Base-by-base conservation (phyloP, 768 basidiomycete genomes). In the Cyclocybe cylindracea region DNA sequence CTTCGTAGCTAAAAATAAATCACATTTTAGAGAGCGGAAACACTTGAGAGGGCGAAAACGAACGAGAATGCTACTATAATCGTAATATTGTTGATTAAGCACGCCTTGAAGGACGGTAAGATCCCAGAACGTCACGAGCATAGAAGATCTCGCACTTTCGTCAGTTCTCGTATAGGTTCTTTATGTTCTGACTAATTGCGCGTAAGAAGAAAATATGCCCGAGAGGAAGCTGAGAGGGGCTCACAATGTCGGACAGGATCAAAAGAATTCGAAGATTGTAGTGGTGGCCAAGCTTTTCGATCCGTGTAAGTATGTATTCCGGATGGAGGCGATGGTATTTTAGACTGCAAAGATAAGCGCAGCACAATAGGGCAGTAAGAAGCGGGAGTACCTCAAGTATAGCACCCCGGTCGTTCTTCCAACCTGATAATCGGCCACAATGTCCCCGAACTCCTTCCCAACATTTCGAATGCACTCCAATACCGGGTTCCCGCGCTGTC, bases 301-400 rank as follows among this genome's bases (percentile, higher is more conserved):
- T 94, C 10, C 97, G 86, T 45, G 82, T 80, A 66, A 93, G 91
- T 50, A 99, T 87, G 66, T 99, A 99, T 68, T 98, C 97, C 10
- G 97, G 97, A 68, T 98, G 97, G 10, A 99, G 80, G 45, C 95
- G 89, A 62, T 98, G 95, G 60, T 98, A 98, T 62, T 85, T 89
- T 58, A 98, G 67, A 65, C 97, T 98, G 54, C 14, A 32, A 7
- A 7, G 16, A 13, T 14, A 16, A 51, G 16, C 10, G 8, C 14
- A 32, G 10, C 18, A 18, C 11, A 16, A 40, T 24, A 48, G 31
- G 18, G 54, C 24, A 10, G 33, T 9, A 33, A 29, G 34, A 43
- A 34, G 18, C 24, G 7, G 24, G 35, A 60, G 59, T 50, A 89
- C 97, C 94, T 96, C 48, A 99, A 80, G 66, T 89, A 99, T 18